A percentile compares a stretch with the other conserved stretches of the same genome.
Conservation (phyloP, 257 asterid genomes). For the Perilla frutescens region DNA sequence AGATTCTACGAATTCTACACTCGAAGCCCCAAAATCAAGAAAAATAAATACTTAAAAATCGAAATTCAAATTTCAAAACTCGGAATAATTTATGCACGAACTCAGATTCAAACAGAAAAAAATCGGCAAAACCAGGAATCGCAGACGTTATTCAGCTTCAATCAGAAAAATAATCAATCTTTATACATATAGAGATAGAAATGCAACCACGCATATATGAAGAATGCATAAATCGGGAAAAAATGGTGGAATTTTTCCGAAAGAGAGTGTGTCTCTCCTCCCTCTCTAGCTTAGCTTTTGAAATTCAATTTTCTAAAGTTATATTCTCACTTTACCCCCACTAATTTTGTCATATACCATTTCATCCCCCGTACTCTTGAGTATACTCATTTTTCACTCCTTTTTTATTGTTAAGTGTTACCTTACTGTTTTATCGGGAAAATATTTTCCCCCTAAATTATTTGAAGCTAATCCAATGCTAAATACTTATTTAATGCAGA, state of each 20-base stretch:
- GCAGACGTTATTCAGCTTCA: slow-evolving; percentile 30
- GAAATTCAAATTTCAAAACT: slow-evolving; percentile 26
- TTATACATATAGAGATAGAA: slow-evolving; percentile 3
- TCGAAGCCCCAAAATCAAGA: slow-evolving; percentile 16
- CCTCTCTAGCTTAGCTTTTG: slow-evolving; percentile 84
- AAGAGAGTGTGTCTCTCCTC: slow-evolving; percentile 54
- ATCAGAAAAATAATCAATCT: slow-evolving; percentile 44
- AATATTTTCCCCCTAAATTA: neutral
- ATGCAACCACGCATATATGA: slow-evolving; percentile 27
- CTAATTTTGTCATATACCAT: neutral
- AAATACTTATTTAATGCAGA: no score
- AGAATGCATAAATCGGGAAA: slow-evolving; percentile 32
- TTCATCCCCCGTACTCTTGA: neutral
- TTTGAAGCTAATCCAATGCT: neutral
- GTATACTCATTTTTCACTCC: neutral
- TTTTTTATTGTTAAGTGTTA: no score
- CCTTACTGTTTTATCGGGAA: no score
- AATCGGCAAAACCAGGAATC: slow-evolving; percentile 34
- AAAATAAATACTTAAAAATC: neutral
- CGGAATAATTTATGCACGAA: slow-evolving; percentile 34
- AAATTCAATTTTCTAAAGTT: slow-evolving; percentile 71
- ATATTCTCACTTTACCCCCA: slow-evolving; percentile 25
- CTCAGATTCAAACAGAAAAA: slow-evolving; percentile 62
- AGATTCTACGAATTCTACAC: slow-evolving; percentile 23
- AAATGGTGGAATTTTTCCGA: slow-evolving; percentile 40